These are phyloP conservation scores for Ilyonectria destructans DNA, from an alignment of 2,329 filamentous ascomycete species.

Conservation along the genomic window DNA sequence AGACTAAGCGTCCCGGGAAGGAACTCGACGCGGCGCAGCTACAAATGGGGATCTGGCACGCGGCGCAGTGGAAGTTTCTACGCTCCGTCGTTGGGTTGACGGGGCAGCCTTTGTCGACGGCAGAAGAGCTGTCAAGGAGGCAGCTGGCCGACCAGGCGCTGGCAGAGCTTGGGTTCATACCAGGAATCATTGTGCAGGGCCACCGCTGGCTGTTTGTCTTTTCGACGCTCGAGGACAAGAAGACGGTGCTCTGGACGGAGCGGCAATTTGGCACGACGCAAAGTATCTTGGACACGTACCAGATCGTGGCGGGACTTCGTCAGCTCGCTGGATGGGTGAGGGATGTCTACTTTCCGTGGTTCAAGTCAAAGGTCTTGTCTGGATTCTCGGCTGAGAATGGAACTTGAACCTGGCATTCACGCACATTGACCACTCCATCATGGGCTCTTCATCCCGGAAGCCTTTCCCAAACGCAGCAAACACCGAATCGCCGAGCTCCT, in stretches of 20 bases:
- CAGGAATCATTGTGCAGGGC: constrained; percentile 32
- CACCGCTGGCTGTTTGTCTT: constrained; percentile 28
- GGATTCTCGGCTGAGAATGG: neutral
- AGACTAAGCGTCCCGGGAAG: constrained; percentile 9
- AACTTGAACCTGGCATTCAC: neutral
- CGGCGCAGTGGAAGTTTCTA: constrained; percentile 1
- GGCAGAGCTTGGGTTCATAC: constrained; percentile 25
- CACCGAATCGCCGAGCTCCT: no score
- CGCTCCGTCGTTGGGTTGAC: neutral
- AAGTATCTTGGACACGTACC: constrained; percentile 22
- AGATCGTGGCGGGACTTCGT: constrained; percentile 29
- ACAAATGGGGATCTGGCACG: constrained; percentile 9
- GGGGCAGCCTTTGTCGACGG: neutral
- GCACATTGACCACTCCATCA: neutral
- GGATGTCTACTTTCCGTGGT: constrained; percentile 33
- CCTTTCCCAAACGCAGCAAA: neutral
- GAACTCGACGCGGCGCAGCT: neutral
- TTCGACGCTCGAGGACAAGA: constrained; percentile 27
- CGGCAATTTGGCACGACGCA: constrained; percentile 28
- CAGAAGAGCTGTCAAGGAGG: neutral
- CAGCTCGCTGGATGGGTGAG: constrained; percentile 25
- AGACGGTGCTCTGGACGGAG: constrained; percentile 31
- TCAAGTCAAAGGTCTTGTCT: constrained; percentile 3
- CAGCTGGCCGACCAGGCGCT: neutral
- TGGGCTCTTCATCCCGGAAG: neutral